These are phyloP conservation scores for Termitomyces sp. DNA, from an alignment of 768 basidiomycete species.

Conservation along the genomic window DNA sequence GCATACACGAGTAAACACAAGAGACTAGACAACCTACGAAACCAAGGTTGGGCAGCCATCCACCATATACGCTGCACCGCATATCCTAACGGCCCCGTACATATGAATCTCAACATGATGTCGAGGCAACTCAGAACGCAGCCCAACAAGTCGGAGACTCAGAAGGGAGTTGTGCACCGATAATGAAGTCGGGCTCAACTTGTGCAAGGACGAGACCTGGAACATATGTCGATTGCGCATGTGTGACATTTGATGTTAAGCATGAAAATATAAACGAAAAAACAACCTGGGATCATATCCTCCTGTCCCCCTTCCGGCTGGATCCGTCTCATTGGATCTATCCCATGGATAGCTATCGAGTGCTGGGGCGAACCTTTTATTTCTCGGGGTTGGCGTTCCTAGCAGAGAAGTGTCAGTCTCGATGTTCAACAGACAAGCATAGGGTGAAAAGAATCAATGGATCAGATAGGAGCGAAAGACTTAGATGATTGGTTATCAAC, in stretches of 20 bases:
- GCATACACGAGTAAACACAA: not conserved
- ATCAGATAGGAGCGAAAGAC: slow-evolving; percentile 99
- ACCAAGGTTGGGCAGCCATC: not conserved
- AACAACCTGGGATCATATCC: slow-evolving; percentile 3
- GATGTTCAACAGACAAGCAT: slow-evolving; percentile 6
- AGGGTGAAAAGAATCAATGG: slow-evolving; percentile 15
- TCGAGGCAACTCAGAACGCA: slow-evolving; percentile 12
- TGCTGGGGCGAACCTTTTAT: slow-evolving; percentile 29
- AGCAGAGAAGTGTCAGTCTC: slow-evolving; percentile 22
- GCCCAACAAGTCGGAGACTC: slow-evolving; percentile 6
- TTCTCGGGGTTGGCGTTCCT: slow-evolving; percentile 71
- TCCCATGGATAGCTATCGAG: not conserved
- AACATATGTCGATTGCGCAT: slow-evolving; percentile 20
- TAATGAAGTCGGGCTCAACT: not conserved
- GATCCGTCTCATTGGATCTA: not conserved
- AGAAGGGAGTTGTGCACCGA: slow-evolving; percentile 5
- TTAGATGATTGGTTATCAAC: slow-evolving; percentile 83
- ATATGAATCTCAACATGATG: slow-evolving; percentile 5
- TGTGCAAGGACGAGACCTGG: slow-evolving; percentile 12
- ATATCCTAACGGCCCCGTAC: not conserved
- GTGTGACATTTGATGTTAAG: slow-evolving; percentile 6
- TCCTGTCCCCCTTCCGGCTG: not conserved
- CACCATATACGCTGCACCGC: not conserved
- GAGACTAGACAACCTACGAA: not conserved
- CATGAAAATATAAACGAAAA: not conserved